phyloP scores from a whole-genome alignment of 768 basidiomycete species.

The Tubosaeta sp. region DNA sequence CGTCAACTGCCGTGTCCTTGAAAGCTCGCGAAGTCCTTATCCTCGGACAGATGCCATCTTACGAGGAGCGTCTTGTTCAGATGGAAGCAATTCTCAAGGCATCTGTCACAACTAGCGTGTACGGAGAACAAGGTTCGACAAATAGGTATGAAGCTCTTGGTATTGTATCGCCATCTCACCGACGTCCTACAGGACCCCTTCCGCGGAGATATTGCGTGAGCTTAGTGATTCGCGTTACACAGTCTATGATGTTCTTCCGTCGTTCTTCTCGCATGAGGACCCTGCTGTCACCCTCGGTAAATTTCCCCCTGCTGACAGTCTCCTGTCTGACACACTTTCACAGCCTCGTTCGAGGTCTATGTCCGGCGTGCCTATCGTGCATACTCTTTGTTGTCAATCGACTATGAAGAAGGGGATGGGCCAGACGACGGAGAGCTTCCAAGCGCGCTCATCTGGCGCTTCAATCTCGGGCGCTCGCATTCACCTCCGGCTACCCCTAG shows the following conservation, averaged over 20 bases:
- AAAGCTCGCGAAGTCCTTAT: conserved; percentile 98
- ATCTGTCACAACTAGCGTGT: conserved; percentile 81
- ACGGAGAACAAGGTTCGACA: conserved; percentile 74
- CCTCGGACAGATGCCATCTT: conserved; percentile 93
- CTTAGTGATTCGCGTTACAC: conserved; percentile 95
- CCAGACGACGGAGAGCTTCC: conserved; percentile 80
- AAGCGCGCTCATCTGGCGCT: conserved; percentile 85
- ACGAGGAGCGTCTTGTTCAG: conserved; percentile 88
- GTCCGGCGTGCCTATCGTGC: conserved; percentile 94
- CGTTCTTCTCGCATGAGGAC: conserved; percentile 90
- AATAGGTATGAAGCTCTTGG: conserved; percentile 44
- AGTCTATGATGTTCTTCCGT: conserved; percentile 93
- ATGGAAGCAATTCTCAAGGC: conserved; percentile 93
- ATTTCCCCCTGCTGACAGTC: conserved; percentile 16
- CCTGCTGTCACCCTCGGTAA: conserved; percentile 78
- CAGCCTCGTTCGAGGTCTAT: conserved; percentile 95
- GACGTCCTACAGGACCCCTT: conserved; percentile 58
- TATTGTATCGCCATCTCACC: not conserved
- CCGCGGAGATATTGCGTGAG: conserved; percentile 83
- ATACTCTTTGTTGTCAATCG: conserved; percentile 85
- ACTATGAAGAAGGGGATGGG: conserved; percentile 91
- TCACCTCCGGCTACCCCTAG: conserved; percentile 83
- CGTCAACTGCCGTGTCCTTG: conserved; percentile 86
- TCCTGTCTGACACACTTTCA: not conserved
- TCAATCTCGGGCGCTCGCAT: conserved; percentile 88